phyloP scores from a whole-genome alignment of 352 stramenopile genomes.

The Globisporangium canariense region DNA sequence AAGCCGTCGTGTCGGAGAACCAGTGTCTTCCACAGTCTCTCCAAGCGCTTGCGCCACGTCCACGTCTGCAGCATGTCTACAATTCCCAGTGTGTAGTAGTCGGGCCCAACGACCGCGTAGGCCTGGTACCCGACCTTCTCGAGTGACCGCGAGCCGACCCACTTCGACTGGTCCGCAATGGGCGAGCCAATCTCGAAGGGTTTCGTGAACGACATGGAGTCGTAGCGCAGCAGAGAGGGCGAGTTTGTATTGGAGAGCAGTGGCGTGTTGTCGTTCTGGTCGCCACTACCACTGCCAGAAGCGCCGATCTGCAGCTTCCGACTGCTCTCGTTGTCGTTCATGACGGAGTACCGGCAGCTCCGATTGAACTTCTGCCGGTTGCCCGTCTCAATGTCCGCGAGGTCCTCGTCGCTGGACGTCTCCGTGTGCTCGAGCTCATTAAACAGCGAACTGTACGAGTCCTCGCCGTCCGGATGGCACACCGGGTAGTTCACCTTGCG shows the following conservation, averaged over 20 bases:
- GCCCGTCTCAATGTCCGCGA: conserved; percentile 50
- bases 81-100: conserved; percentile 87
- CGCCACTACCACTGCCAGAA: not conserved
- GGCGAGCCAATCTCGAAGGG: conserved; percentile 27
- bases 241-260: conserved; percentile 25
- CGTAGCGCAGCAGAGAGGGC: conserved; percentile 30
- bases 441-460: conserved; percentile 38
- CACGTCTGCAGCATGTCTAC: conserved; percentile 91
- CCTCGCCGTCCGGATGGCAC: conserved; percentile 53
- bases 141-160: conserved; percentile 53
- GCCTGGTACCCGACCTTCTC: conserved; percentile 72
- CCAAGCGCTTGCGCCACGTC: conserved; percentile 79
- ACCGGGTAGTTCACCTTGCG: conserved; percentile 70
- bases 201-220: conserved; percentile 39
- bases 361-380: conserved; percentile 56
- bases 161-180: conserved; percentile 26
- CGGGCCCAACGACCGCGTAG: conserved; percentile 70
- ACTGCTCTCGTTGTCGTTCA: conserved; percentile 45
- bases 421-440: conserved; percentile 35
- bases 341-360: conserved; percentile 70
- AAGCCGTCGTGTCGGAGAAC: conserved; percentile 61
- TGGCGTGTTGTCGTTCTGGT: conserved; percentile 29
- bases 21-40: conserved; percentile 84
- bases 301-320: conserved; percentile 20
- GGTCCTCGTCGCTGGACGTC: conserved; percentile 45